Conservation (phyloP, 164 flowering plant species). For the Annona squamosa region DNA sequence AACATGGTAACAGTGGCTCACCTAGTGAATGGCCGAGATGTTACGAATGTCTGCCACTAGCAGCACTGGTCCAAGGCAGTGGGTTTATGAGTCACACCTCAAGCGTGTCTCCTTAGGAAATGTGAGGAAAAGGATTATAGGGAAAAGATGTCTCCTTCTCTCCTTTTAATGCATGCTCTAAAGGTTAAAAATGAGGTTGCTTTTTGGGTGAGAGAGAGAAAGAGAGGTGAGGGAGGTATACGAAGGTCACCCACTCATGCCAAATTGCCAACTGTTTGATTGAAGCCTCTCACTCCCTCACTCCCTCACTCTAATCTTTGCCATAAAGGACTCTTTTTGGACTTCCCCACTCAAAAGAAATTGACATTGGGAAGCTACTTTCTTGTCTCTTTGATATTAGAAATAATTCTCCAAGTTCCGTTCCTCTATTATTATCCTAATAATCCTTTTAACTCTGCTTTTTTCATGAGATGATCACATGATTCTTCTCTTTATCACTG, state of each 20-base stretch:
- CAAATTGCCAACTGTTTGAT: constrained; percentile 22
- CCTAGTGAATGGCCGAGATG: background rate
- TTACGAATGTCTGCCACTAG: background rate
- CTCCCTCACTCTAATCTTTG: constrained; percentile 15
- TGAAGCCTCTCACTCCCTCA: background rate
- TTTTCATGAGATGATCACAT: background rate
- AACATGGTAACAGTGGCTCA: background rate
- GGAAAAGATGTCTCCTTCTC: constrained; percentile 44
- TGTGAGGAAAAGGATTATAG: constrained; percentile 10
- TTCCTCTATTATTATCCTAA: background rate
- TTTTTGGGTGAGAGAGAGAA: constrained; percentile 21
- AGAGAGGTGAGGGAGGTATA: constrained; percentile 9
- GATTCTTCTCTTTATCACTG: background rate
- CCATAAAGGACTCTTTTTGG: constrained; percentile 11
- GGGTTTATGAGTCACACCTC: background rate
- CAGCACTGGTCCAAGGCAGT: background rate
- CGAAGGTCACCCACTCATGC: constrained; percentile 7
- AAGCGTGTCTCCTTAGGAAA: background rate
- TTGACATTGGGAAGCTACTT: constrained; percentile 14
- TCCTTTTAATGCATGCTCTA: constrained; percentile 48
- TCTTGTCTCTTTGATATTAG: constrained; percentile 2
- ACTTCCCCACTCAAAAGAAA: background rate
- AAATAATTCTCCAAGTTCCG: background rate
- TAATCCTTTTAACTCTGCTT: background rate
- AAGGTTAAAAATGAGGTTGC: constrained; percentile 32